Evolutionary conservation across 116 monocot genomes (phyloP).

Genomic region (Dioscorea cayenensis): DNA sequence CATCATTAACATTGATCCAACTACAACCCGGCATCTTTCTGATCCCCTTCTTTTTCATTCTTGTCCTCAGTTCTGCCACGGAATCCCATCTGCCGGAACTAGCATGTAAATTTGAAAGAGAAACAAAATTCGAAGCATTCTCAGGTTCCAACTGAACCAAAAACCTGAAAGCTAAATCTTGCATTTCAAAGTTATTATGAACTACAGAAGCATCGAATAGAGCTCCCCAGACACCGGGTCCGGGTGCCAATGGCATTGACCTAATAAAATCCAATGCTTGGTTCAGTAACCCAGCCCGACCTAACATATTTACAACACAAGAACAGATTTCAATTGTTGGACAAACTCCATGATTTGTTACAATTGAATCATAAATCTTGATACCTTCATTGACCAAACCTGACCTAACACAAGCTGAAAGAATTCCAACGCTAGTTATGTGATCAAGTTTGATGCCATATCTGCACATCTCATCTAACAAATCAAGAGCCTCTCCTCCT

Average conservation of each 20-base stretch:
- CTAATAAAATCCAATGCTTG: constrained; percentile 61
- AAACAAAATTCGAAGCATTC: constrained; percentile 57
- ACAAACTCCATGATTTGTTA: constrained; percentile 32
- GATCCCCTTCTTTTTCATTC: constrained; percentile 40
- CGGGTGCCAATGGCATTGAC: constrained; percentile 34
- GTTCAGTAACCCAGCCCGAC: constrained; percentile 43
- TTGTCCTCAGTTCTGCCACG: constrained; percentile 48
- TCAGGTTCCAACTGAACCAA: constrained; percentile 58
- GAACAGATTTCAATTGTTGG: constrained; percentile 63
- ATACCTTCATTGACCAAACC: constrained; percentile 55
- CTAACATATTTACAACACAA: constrained; percentile 72
- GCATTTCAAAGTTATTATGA: constrained; percentile 41
- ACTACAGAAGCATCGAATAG: constrained; percentile 41
- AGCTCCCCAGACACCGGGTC: constrained; percentile 68
- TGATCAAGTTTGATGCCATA: constrained; percentile 35
- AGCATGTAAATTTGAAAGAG: constrained; percentile 68
- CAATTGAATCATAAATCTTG: constrained; percentile 47
- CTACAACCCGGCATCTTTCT: constrained; percentile 61
- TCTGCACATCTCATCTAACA: constrained; percentile 42
- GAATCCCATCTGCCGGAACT: constrained; percentile 59
- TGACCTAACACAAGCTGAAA: constrained; percentile 49
- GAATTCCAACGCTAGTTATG: constrained; percentile 31
- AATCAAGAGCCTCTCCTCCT: constrained; percentile 38
- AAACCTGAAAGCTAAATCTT: constrained; percentile 37
- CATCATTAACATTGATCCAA: constrained; percentile 51